Conservation (phyloP, 352 stramenopile species). For the Pythium coloratum region DNA sequence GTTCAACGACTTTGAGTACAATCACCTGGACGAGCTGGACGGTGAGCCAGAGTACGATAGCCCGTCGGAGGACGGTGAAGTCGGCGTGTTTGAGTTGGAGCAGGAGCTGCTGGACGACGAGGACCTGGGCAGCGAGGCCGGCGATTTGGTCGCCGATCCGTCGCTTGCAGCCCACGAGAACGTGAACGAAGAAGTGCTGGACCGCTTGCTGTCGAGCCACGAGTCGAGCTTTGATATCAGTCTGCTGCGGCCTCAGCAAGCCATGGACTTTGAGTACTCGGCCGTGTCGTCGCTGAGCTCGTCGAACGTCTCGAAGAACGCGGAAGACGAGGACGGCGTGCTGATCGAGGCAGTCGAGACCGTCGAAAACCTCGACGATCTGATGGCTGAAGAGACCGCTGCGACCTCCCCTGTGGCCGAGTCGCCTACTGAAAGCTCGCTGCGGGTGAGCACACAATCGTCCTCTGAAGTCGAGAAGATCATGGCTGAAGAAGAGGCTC, state of each 20-base stretch:
- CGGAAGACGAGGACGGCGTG: slow-evolving; percentile 12
- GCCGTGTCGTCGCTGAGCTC: slow-evolving; percentile 64
- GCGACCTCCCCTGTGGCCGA: neutral
- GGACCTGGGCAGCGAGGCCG: slow-evolving; percentile 21
- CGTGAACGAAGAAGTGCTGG: slow-evolving; percentile 19
- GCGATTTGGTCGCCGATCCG: slow-evolving; percentile 14
- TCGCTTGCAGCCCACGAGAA: neutral
- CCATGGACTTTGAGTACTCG: slow-evolving; percentile 65
- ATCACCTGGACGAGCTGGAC: slow-evolving; percentile 68
- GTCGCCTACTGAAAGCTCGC: slow-evolving; percentile 26
- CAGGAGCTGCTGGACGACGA: slow-evolving; percentile 26
- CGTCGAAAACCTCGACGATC: slow-evolving; percentile 7
- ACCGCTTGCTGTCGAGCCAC: slow-evolving; percentile 34
- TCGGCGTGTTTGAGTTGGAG: slow-evolving; percentile 30
- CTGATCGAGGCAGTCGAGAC: slow-evolving; percentile 18
- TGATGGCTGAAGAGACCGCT: neutral
- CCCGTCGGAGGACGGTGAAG: slow-evolving; percentile 41
- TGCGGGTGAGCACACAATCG: slow-evolving; percentile 9
- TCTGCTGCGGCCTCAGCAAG: slow-evolving; percentile 61
- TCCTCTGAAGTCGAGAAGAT: slow-evolving; percentile 11
- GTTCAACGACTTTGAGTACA: slow-evolving; percentile 85
- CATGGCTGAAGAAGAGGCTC: slow-evolving; percentile 4
- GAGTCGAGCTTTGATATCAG: slow-evolving; percentile 78
- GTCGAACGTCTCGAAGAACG: slow-evolving; percentile 16
- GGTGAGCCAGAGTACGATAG: slow-evolving; percentile 40